Evolutionary conservation across 768 basidiomycete species (phyloP).

Genomic region (Coprinopsis marcescibilis): DNA sequence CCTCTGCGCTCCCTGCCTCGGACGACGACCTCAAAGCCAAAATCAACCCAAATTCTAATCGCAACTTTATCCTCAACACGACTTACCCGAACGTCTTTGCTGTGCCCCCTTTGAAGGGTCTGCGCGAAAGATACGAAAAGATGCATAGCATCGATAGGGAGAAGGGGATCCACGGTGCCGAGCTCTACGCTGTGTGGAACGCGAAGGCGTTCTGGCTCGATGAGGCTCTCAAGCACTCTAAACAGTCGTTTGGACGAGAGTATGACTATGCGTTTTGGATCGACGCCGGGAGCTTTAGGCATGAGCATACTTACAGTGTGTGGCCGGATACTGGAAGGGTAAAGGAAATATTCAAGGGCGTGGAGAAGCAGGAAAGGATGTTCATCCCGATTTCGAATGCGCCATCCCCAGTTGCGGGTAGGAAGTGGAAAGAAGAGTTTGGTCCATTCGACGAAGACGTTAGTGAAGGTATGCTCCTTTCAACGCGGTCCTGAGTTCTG

Average conservation of each 20-base stretch:
- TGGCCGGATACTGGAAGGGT: conserved; percentile 46
- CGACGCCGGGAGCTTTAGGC: conserved; percentile 50
- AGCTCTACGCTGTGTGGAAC: conserved; percentile 52
- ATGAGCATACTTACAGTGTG: conserved; percentile 32
- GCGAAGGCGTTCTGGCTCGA: conserved; percentile 47
- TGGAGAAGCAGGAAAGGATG: conserved; percentile 41
- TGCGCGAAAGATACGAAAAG: conserved; percentile 28
- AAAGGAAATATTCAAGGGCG: conserved; percentile 30
- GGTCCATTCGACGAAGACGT: conserved; percentile 48
- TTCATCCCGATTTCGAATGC: conserved; percentile 40
- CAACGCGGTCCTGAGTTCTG: neutral
- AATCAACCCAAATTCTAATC: conserved; percentile 18
- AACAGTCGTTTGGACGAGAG: conserved; percentile 16
- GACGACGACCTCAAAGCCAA: too few species aligned
- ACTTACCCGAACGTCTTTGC: conserved; percentile 40
- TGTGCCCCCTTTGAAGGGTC: conserved; percentile 37
- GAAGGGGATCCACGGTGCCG: conserved; percentile 33
- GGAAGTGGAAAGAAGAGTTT: conserved; percentile 36
- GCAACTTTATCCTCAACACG: conserved; percentile 38
- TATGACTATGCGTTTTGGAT: conserved; percentile 57
- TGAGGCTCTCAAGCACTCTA: conserved; percentile 29
- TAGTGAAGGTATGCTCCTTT: conserved; percentile 38
- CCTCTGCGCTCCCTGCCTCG: conserved; percentile 26
- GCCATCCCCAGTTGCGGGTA: conserved; percentile 26
- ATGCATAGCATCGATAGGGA: conserved; percentile 46